Base-by-base conservation (phyloP, 2,329 filamentous ascomycete genomes). In the Colletotrichum lini region DNA sequence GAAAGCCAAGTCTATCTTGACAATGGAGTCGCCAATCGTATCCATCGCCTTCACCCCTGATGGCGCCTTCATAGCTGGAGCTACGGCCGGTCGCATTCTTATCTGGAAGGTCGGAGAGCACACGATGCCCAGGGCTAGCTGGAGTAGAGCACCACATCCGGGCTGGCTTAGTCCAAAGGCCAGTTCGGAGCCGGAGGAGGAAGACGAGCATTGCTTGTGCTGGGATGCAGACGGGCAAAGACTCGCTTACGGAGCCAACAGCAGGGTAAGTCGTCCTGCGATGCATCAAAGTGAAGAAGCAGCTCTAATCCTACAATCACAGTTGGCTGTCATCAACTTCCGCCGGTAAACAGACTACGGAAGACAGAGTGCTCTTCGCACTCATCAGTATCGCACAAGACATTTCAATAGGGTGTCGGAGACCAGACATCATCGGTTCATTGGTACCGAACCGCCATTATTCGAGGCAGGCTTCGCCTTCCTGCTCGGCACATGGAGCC, bases 41-140 rank as follows among this genome's bases (percentile, higher is more conserved):
- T 86, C 87, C 30, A 82, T 92, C 2, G 84, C 90, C 1, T 91
- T 92, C 72, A 91, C 89, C 0, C 90, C 90, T 0, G 89, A 91
- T 71, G 90, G 90, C 2, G 86, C 85, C 23, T 91, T 90, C 74
- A 86, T 92, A 62, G 90, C 90, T 0, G 89, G 88, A 5, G 90
- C 89, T 6, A 91, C 89, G 0, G 84, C 84, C 23, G 85, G 87
- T 44, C 85, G 84, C 67, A 88, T 92, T 16, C 80, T 91, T 49
- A 90, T 92, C 56, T 92, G 90, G 89, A 91, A 91, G 76, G 86
- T 91, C 15, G 89, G 87, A 71, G 90, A 89, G 63, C 83, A 87
- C 56, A 81, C 83, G 35, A 84, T 90, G 56, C 90, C 90, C 5
- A 84, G 88, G 56, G 90, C 90, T 18, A 88, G 84, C 76, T 92